Evolutionary conservation across 2,329 filamentous ascomycete species (phyloP), one percentile per base, ranked within the genome.

Genomic region (Colletotrichum musicola): DNA sequence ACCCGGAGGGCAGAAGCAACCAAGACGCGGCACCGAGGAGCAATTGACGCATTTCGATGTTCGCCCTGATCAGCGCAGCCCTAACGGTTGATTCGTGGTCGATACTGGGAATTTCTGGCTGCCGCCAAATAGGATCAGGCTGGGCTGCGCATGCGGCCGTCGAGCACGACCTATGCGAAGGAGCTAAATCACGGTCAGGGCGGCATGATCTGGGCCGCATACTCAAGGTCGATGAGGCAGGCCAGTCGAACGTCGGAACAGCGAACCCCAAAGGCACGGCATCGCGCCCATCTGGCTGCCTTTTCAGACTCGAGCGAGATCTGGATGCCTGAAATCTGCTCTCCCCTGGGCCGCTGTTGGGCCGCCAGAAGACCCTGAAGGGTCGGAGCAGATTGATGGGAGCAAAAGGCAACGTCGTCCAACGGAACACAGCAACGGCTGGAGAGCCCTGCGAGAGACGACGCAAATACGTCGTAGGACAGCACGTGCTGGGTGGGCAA

Each of bases 401-500:
- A 49, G 50, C 38, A 20, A 30, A 58, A 63, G 50, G 49, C 30
- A 30, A 40, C 18, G 25, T 42, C 30, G 47, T 55, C 58, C 54
- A n/a, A 68, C 64, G 30, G 49, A 22, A 38, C 10, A 55, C 42
- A 42, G 53, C 14, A 35, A 30, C 18, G 54, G 47, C 27, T 42
- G 22, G 27, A 56, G 56, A 53, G 42, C 30, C 62, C 56, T 50
- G 50, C 16, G 42, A 51, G 27, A 51, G 16, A 44, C 12, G 54
- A 68, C 49, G 22, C n/a, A 30, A 18, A 68, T n/a, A 27, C 18
- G 22, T 9, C 27, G 25, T 56, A 18, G 38, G 47, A 65, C 55
- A 65, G 62, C 55, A 65, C 49, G 62, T 65, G 65, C 51, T 68
- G 20, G 14, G 38, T 64, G 49, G 46, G 50, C 55, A 38, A 65